These are phyloP conservation scores for Petunia hybrid DNA, from an alignment of 305 asterid species.

Conservation along the genomic window DNA sequence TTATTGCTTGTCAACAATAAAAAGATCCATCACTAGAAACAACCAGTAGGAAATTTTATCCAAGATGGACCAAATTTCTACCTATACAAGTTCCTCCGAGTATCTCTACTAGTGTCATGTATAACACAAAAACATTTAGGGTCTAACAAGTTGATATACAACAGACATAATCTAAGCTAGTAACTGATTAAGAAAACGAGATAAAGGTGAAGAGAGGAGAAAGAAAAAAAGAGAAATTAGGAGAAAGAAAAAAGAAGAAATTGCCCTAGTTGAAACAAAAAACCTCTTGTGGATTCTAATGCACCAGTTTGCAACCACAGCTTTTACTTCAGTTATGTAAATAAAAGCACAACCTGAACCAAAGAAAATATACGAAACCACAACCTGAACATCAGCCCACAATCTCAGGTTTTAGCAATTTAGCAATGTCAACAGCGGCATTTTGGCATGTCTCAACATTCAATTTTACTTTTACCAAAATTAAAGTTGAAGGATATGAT, in stretches of 20 bases:
- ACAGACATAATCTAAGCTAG: not conserved
- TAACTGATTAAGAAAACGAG: conserved; percentile 23
- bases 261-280: not conserved
- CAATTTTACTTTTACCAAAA: not conserved
- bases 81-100: not conserved
- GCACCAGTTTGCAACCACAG: not conserved
- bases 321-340: conserved; percentile 5
- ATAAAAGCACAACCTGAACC: not conserved
- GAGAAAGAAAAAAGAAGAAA: not conserved
- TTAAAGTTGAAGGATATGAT: conserved; percentile 17
- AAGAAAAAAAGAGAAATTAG: no score
- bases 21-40: not conserved
- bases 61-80: conserved; percentile 8
- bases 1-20: conserved; percentile 10
- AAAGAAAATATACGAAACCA: not conserved
- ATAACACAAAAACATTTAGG: not conserved
- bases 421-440: not conserved
- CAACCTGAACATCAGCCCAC: conserved; percentile 13
- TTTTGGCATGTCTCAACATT: conserved; percentile 22
- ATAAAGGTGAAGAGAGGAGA: not conserved
- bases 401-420: not conserved
- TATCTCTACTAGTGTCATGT: not conserved
- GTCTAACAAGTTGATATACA: conserved; percentile 18
- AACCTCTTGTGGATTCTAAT: not conserved
- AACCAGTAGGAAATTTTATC: not conserved